Base-by-base conservation (phyloP, 345 rosid species). In the Camelina laxa region DNA sequence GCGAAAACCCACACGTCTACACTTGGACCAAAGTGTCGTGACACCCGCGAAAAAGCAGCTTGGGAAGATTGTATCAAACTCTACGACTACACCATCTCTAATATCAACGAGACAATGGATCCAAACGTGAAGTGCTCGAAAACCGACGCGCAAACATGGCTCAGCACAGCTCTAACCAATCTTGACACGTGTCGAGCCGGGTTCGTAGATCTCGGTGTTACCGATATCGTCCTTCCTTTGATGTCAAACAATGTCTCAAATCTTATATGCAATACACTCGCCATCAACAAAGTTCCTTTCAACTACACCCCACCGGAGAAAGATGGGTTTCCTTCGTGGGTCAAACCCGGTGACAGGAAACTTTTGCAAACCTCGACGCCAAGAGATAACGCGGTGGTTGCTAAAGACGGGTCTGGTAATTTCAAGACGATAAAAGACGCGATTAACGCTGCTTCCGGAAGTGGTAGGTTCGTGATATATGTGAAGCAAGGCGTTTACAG, bases 131-230 rank as follows among this genome's bases (percentile, higher is more conserved):
- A 79, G 27, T 84, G 93, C 84, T 83, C 88, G 59, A 77, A 84
- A 49, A 80, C 75, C 42, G 99, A 92, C 35, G 58, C 84, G 0
- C 97, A 92, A 57, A 91, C 99, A 19, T 95, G 99, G 97, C 92
- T 95, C 60, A 92, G 99, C 78, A 71, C 93, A 0, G 97, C 99
- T 39, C 81, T 95, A n/a, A 95, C 96, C 56, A 89, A 87, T 75
- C 84, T 95, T 6, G 96, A 89, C 65, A 95, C 97, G 0, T 91
- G 99, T 68, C 74, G 77, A 21, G 54, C 81, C 2, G 97, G 99
- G 59, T 92, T 90, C 48, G 11, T 53, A 16, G 99, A 95, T 56
- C 84, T 95, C 0, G 96, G 97, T 4, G 88, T 90, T 8, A 42
- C 85, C 0, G 87, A 86, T 63, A 49, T 69, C 16, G 17, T 86